Conservation (phyloP, 371 early-diverging fungal genomes). For the Rhizomucor pusillus region DNA sequence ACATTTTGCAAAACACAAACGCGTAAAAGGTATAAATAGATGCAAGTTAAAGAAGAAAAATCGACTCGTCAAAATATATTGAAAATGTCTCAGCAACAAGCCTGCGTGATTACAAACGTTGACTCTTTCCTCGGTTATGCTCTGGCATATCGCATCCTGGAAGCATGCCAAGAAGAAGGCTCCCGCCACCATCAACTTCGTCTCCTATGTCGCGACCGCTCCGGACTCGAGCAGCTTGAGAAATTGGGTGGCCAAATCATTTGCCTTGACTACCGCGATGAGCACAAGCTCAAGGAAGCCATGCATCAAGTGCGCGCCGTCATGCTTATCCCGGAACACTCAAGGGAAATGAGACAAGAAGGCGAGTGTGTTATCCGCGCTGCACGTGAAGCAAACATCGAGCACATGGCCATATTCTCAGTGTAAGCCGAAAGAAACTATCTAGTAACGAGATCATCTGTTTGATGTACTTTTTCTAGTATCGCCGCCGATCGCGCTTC, state of each 20-base stretch:
- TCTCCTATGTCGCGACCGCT: conserved; percentile 23
- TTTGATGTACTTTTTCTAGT: conserved; percentile 1
- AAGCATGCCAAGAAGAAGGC: conserved; percentile 9
- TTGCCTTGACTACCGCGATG: conserved; percentile 27
- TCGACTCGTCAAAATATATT: neutral
- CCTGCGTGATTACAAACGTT: conserved; percentile 32
- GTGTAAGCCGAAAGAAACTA: conserved; percentile 20
- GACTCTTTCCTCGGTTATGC: conserved; percentile 36
- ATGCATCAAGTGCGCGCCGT: conserved; percentile 18
- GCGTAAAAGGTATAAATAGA: neutral
- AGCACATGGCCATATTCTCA: conserved; percentile 30
- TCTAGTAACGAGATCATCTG: neutral
- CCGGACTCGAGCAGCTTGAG: conserved; percentile 23
- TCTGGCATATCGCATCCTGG: conserved; percentile 27
- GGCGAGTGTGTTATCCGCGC: conserved; percentile 30
- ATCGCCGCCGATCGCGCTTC: neutral
- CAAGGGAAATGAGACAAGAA: conserved; percentile 20
- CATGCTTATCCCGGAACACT: conserved; percentile 30
- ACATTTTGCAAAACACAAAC: conserved; percentile 25
- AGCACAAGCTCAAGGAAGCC: conserved; percentile 18
- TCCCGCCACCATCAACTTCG: conserved; percentile 18
- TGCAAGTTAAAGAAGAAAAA: no score
- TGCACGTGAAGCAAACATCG: conserved; percentile 20
- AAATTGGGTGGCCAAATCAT: conserved; percentile 31
- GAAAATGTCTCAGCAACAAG: conserved; percentile 24